Base-by-base conservation (phyloP, 257 asterid species). In the Asclepias syriaca region DNA sequence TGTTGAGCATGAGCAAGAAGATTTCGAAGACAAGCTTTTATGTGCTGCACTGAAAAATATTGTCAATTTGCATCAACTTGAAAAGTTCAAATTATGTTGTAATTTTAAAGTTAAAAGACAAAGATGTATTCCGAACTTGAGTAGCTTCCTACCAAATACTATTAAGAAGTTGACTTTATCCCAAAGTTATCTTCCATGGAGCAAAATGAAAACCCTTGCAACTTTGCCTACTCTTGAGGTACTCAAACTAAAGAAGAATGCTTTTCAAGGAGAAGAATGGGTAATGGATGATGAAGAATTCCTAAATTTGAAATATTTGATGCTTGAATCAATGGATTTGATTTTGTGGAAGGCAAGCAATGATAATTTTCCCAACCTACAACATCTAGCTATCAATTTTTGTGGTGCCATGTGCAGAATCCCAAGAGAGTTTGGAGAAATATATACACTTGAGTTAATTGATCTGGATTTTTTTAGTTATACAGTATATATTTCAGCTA, bases 181-280 rank as follows among this genome's bases (percentile, higher is more conserved):
- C 57, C 71, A 71, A 14, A 15, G 63, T 32, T 3, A 27, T 43
- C 34, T 73, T 5, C 58, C 72, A 0, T 74, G 79, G 77, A 39
- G 51, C 22, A 32, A 61, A n/a, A 63, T 79, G 66, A 55, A 54
- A 2, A 15, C 48, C n/a, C 21, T 74, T 8, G 77, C 76, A 6
- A 24, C 18, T 21, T 45, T 74, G 43, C 79, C 79, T 4, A 45
- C 70, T 24, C 79, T 78, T 45, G 79, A 74, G 56, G 66, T 21
- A n/a, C 74, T 79, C 19, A 75, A 79, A 24, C 37, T 79, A 13
- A 45, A 18, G 50, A 5, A 46, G 24, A 4, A 70, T 49, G 76
- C 69, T 18, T 79, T 70, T 22, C 3, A 12, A 4, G 83, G 80
- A 1, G 27, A 43, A 1, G 59, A 55, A 11, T 77, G 85, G 85